Evolutionary conservation across 441 rosid species (phyloP).

Genomic region (Erysimum cheiri): DNA sequence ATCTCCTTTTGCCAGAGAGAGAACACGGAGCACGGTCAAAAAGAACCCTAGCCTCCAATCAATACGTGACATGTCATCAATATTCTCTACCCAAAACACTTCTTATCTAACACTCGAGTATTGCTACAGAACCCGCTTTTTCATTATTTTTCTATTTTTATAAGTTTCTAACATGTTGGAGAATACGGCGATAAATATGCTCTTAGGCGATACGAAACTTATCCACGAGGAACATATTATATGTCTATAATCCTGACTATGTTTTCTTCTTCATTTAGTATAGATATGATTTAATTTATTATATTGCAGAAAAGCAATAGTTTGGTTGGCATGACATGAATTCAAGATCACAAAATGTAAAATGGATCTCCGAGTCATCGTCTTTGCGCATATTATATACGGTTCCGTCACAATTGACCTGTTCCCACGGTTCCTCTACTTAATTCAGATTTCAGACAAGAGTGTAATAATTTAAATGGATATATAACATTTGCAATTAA

Average conservation of each 20-base stretch:
- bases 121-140: no score
- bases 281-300: neutral
- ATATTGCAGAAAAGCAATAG: constrained; percentile 10
- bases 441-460: constrained; percentile 23
- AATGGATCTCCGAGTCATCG: constrained; percentile 20
- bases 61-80: no score
- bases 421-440: constrained; percentile 29
- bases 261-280: neutral
- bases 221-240: constrained; percentile 36
- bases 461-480: neutral
- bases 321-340: constrained; percentile 29
- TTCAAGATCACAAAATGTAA: neutral
- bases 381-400: constrained; percentile 14
- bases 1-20: no score
- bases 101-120: no score
- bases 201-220: neutral
- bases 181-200: no score
- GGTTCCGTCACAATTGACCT: constrained; percentile 3
- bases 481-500: neutral
- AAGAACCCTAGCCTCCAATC: no score
- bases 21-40: no score
- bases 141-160: no score
- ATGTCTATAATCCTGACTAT: neutral
- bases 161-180: no score
- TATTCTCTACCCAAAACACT: no score